Base-by-base conservation (phyloP, 768 basidiomycete species). In the Auriculariales sp. region DNA sequence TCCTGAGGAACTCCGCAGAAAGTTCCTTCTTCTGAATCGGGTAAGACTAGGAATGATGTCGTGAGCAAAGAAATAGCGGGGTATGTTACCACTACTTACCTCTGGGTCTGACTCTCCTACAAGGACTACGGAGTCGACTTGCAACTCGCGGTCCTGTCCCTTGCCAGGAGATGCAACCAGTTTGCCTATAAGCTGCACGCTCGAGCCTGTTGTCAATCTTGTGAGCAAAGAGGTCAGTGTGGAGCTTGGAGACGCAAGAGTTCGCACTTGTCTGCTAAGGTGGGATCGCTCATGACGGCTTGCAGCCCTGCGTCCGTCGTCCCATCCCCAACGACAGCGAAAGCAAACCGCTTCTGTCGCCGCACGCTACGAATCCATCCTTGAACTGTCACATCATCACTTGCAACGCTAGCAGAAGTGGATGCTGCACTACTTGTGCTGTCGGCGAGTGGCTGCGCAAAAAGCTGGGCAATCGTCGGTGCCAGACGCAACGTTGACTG, bases 1-100 rank as follows among this genome's bases (percentile, higher is more conserved):
- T 85, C 6, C 94, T 77, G 28, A 95, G 72, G 58, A 88, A 83
- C 53, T 91, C 83, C 2, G 73, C 64, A 2, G 86, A 78, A 10
- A 90, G 72, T 27, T 78, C 64, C 63, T 97, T 81, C 62, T 95
- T 97, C 64, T 93, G 93, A 47, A 95, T 90, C 0, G 91, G 91
- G 63, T 94, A 97, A 42, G 66, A 67, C 91, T 91, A 49, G 4
- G 34, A 45, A 33, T 27, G 17, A 27, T 14, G 19, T 24, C n/a
- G 49, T 17, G 33, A 49, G 6, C 28, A 42, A 46, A 29, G 24
- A 28, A 44, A 24, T n/a, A 22, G 22, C 28, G 17, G 28, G 7
- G 12, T n/a, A 29, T 12, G 11, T 22, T 27, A 47, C 17, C 14
- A 12, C 47, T 32, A 54, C 65, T 49, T 49, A 80, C 79, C 54